Percentiles rank a stretch among this genome's conserved stretches.
Conservation (phyloP, 169 alveolate genomes). For the Perkinsus marinus region DNA sequence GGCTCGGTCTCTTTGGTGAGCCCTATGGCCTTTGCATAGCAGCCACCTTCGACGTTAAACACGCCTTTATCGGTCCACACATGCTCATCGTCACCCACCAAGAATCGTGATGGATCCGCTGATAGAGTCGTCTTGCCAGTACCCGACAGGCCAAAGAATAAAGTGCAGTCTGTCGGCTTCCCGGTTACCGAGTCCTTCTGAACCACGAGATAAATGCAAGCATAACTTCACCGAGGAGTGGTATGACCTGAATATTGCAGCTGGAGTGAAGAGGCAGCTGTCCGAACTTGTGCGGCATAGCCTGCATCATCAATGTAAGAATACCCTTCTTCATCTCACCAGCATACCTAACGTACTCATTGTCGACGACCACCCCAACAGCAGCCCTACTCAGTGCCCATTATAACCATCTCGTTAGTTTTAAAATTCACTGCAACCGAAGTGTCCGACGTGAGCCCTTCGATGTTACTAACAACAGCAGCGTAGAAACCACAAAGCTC, state of each 20-base stretch:
- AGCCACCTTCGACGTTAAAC: slow-evolving; percentile 95
- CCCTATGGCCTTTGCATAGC: slow-evolving; percentile 84
- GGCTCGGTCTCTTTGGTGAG: slow-evolving; percentile 79
- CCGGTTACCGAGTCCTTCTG: slow-evolving; percentile 27
- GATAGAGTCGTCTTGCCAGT: slow-evolving; percentile 90
- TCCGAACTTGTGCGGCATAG: slow-evolving; percentile 58
- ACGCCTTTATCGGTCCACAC: slow-evolving; percentile 88
- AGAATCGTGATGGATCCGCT: slow-evolving; percentile 79
- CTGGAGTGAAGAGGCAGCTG: slow-evolving; percentile 78
- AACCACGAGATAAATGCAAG: not conserved
- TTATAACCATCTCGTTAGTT: slow-evolving; percentile 62
- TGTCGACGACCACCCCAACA: not conserved
- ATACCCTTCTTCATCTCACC: slow-evolving; percentile 88
- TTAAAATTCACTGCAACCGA: slow-evolving; percentile 66
- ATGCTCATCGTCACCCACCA: slow-evolving; percentile 95
- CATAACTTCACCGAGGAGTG: not conserved
- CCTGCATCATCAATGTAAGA: slow-evolving; percentile 72
- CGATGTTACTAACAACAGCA: not conserved
- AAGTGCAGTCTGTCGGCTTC: slow-evolving; percentile 61
- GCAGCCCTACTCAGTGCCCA: slow-evolving; percentile 69
- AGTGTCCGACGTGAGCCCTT: slow-evolving; percentile 63
- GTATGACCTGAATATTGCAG: slow-evolving; percentile 43
- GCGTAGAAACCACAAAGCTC: not conserved
- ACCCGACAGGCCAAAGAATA: slow-evolving; percentile 91
- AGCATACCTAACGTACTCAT: slow-evolving; percentile 29